Evolutionary conservation across 169 alveolate species (phyloP).

Genomic region (Plasmodium vinckei): DNA sequence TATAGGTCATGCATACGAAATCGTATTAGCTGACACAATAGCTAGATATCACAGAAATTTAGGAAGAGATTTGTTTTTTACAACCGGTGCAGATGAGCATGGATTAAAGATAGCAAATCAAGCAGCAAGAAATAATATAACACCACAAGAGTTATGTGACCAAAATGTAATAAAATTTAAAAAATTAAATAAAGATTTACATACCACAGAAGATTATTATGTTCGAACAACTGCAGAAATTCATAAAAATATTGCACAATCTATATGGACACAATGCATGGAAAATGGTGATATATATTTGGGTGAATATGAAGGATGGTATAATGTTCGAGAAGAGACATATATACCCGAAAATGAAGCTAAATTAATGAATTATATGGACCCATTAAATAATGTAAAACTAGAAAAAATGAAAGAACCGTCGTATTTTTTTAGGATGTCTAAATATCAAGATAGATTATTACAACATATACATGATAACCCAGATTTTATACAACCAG

Average conservation of each 20-base stretch:
- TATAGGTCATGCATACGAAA: conserved; percentile 93
- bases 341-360: conserved; percentile 93
- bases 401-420: conserved; percentile 90
- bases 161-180: conserved; percentile 79
- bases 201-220: conserved; percentile 83
- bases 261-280: conserved; percentile 86
- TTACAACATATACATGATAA: conserved; percentile 83
- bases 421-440: conserved; percentile 92
- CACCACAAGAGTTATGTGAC: conserved; percentile 91
- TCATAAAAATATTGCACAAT: conserved; percentile 87
- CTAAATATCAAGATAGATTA: conserved; percentile 88
- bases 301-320: conserved; percentile 93
- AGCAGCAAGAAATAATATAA: conserved; percentile 87
- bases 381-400: conserved; percentile 88
- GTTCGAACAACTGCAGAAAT: conserved; percentile 90
- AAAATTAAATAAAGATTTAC: conserved; percentile 73
- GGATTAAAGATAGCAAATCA: conserved; percentile 93
- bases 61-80: conserved; percentile 88
- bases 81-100: conserved; percentile 95
- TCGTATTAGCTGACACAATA: conserved; percentile 83
- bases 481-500: conserved; percentile 90
- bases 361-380: conserved; percentile 87
- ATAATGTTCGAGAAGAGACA: conserved; percentile 93
- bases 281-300: conserved; percentile 89
- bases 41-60: conserved; percentile 85